Conservation (phyloP, 768 basidiomycete genomes). For the Mycena olivaceomarginata region DNA sequence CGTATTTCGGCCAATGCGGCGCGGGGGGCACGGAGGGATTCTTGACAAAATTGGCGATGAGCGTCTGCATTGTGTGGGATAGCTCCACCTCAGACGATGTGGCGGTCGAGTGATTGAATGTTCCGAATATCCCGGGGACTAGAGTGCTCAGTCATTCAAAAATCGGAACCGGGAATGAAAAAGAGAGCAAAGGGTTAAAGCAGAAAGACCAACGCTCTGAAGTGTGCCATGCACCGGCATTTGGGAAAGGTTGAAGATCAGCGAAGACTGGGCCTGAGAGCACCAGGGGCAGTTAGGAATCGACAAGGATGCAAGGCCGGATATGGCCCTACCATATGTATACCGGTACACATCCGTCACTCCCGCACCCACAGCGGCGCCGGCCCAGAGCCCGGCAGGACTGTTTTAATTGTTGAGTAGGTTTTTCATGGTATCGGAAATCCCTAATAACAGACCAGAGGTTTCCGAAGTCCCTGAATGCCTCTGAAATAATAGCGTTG, state of each 20-base stretch:
- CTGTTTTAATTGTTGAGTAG: neutral
- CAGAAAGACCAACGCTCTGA: constrained; percentile 40
- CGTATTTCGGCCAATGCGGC: constrained; percentile 42
- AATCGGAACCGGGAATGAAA: too few relatives aligned
- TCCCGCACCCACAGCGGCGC: constrained; percentile 41
- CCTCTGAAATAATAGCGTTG: constrained; percentile 35
- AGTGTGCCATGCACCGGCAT: constrained; percentile 47
- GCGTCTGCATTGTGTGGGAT: constrained; percentile 47
- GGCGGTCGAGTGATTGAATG: constrained; percentile 49
- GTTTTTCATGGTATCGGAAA: too few relatives aligned
- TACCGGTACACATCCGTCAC: constrained; percentile 45
- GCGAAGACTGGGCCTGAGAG: neutral
- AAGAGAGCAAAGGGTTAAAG: too few relatives aligned
- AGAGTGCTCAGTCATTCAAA: neutral
- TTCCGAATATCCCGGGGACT: constrained; percentile 51
- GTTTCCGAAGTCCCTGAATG: constrained; percentile 18
- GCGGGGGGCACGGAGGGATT: constrained; percentile 43
- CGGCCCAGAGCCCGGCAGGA: constrained; percentile 36
- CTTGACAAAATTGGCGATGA: constrained; percentile 45
- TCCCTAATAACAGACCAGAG: constrained; percentile 31
- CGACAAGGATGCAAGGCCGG: too few relatives aligned
- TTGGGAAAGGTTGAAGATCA: constrained; percentile 40
- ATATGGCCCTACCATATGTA: constrained; percentile 37
- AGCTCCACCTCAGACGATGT: constrained; percentile 46
- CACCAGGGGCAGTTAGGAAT: neutral